phyloP scores from a whole-genome alignment of 1,284 basidiomycete species.

The Tilletia setariae region DNA sequence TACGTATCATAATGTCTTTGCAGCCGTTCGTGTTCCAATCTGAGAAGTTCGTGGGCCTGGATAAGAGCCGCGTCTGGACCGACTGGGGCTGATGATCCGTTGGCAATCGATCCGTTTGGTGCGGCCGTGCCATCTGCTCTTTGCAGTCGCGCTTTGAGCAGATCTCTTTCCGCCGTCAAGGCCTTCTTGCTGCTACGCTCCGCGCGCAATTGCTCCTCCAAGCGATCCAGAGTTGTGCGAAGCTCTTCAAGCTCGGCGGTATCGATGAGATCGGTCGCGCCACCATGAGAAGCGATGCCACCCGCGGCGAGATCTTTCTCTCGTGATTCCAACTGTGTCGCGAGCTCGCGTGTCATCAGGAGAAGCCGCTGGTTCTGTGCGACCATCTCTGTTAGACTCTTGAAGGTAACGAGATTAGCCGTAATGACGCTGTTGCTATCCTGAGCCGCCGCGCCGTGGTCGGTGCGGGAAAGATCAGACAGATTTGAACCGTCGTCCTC shows the following conservation, averaged over 20 bases:
- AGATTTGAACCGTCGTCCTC: conserved; percentile 60
- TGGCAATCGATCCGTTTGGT: background rate
- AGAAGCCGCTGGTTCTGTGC: conserved; percentile 86
- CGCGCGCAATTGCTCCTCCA: conserved; percentile 71
- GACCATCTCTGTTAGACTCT: conserved; percentile 73
- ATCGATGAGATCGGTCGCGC: conserved; percentile 57
- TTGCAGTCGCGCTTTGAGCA: conserved; percentile 58
- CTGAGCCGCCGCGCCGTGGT: conserved; percentile 21
- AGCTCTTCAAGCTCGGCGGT: conserved; percentile 79
- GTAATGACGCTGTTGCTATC: conserved; percentile 68
- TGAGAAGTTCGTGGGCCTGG: conserved; percentile 6
- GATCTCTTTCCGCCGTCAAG: conserved; percentile 80
- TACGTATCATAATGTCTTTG: conserved; percentile 74
- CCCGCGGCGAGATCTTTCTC: conserved; percentile 33
- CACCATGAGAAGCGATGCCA: conserved; percentile 21
- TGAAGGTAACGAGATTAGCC: conserved; percentile 83
- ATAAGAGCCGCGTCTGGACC: background rate
- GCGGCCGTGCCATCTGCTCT: background rate
- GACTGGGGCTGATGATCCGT: background rate
- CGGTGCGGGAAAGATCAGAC: conserved; percentile 39
- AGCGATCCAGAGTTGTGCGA: conserved; percentile 67
- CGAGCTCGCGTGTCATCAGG: conserved; percentile 70
- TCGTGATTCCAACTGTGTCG: conserved; percentile 52
- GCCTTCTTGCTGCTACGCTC: conserved; percentile 71
- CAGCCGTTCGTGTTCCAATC: conserved; percentile 63